Evolutionary conservation across 2,329 filamentous ascomycete species (phyloP).

Genomic region (Nothophaeocryptopus gaeumannii): DNA sequence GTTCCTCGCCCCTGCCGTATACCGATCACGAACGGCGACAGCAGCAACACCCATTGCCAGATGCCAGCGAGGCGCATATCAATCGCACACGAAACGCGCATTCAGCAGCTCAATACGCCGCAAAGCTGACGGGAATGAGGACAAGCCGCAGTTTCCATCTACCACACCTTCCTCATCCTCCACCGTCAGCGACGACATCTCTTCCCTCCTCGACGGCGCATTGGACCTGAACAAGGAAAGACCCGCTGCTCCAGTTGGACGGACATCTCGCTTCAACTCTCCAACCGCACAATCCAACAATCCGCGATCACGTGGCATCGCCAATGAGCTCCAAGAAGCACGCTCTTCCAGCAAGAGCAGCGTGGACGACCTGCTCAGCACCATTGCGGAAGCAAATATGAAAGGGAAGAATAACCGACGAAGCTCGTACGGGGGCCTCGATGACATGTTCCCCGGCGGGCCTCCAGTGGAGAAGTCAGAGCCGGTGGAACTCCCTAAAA

Average conservation of each 20-base stretch:
- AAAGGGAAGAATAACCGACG: not conserved
- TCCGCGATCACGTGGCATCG: slow-evolving; percentile 12
- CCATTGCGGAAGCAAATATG: not conserved
- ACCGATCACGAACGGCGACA: slow-evolving; percentile 8
- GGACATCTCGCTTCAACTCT: slow-evolving; percentile 31
- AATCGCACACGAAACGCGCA: slow-evolving; percentile 18
- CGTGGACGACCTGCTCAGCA: slow-evolving; percentile 18
- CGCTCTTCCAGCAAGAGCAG: slow-evolving; percentile 9
- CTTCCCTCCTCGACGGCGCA: slow-evolving; percentile 28
- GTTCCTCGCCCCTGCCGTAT: slow-evolving; percentile 23
- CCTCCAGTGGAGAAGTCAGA: slow-evolving; percentile 1
- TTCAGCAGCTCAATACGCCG: slow-evolving; percentile 23
- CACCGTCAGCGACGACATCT: slow-evolving; percentile 22
- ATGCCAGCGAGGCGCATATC: slow-evolving; percentile 12
- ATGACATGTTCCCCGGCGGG: not conserved
- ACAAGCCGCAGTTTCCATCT: slow-evolving; percentile 1
- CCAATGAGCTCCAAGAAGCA: slow-evolving; percentile 8
- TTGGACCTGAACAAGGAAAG: slow-evolving; percentile 31
- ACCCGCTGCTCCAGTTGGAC: slow-evolving; percentile 23
- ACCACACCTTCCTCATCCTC: slow-evolving; percentile 20
- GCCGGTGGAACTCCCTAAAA: slow-evolving; percentile 38
- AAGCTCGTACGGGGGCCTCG: not conserved
- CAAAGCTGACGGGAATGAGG: slow-evolving; percentile 6
- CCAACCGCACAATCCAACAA: slow-evolving; percentile 24
- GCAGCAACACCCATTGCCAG: slow-evolving; percentile 14